Percentiles rank a stretch among this genome's conserved stretches.
These are phyloP conservation scores for Colletotrichum cereale DNA, from an alignment of 2,329 filamentous ascomycete species.

Conservation along the genomic window DNA sequence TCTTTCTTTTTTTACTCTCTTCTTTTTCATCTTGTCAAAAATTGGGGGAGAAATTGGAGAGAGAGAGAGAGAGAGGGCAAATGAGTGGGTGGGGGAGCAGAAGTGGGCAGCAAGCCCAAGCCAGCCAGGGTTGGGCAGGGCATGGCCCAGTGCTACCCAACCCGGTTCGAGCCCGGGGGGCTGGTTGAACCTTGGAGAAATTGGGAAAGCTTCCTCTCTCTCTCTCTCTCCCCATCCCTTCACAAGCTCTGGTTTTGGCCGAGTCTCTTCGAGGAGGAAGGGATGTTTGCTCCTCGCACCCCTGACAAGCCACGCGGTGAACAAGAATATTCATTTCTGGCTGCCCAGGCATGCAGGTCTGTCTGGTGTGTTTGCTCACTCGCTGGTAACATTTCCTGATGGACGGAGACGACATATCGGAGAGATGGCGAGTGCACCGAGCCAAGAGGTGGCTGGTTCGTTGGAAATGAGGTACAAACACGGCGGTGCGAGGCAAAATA, in stretches of 20 bases:
- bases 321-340: background rate
- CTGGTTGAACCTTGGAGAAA: conserved; percentile 33
- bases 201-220: conserved; percentile 11
- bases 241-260: background rate
- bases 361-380: background rate
- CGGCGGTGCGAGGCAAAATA: conserved; percentile 24
- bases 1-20: conserved; percentile 1
- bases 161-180: conserved; percentile 32
- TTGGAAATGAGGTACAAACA: conserved; percentile 40
- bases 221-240: too few species aligned
- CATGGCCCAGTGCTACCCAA: conserved; percentile 36
- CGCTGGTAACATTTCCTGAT: conserved; percentile 6
- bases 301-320: conserved; percentile 11
- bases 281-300: background rate
- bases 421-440: conserved; percentile 36
- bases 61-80: conserved; percentile 13
- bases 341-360: background rate
- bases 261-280: conserved; percentile 24
- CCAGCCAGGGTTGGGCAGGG: conserved; percentile 20
- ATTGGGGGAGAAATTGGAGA: conserved; percentile 33
- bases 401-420: conserved; percentile 10
- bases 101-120: conserved; percentile 23
- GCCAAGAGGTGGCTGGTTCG: conserved; percentile 38
- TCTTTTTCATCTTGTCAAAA: conserved; percentile 4
- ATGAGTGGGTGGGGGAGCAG: background rate